A percentile compares a stretch with the other conserved stretches of the same genome.
Conservation (phyloP, 2,329 filamentous ascomycete genomes). For the Scleromitrula shiraiana region DNA sequence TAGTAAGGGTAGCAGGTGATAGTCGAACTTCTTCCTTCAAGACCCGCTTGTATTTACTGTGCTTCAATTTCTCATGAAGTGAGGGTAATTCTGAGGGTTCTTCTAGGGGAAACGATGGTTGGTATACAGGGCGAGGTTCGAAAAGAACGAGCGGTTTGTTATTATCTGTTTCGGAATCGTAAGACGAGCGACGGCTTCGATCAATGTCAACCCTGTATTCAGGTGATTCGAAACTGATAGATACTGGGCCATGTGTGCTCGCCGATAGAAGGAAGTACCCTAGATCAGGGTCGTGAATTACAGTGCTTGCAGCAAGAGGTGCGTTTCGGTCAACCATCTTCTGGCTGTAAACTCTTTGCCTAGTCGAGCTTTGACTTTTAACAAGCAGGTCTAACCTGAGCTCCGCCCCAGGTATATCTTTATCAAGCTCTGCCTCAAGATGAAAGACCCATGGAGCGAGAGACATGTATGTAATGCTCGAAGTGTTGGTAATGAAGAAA, state of each 20-base stretch:
- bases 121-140: slow-evolving; percentile 59
- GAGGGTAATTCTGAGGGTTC: slow-evolving; percentile 46
- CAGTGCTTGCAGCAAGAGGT: slow-evolving; percentile 45
- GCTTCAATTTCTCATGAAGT: slow-evolving; percentile 48
- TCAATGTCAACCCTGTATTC: slow-evolving; percentile 42
- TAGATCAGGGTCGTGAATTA: slow-evolving; percentile 52
- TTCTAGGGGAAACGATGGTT: slow-evolving; percentile 53
- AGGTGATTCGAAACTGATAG: slow-evolving; percentile 51
- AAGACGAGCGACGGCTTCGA: slow-evolving; percentile 36
- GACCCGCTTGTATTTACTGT: slow-evolving; percentile 51
- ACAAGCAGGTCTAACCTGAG: slow-evolving; percentile 54
- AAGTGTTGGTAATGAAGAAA: slow-evolving; percentile 55
- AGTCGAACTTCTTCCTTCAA: slow-evolving; percentile 62
- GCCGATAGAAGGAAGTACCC: slow-evolving; percentile 56
- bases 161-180: slow-evolving; percentile 31
- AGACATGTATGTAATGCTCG: slow-evolving; percentile 52
- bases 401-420: slow-evolving; percentile 50
- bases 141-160: slow-evolving; percentile 45
- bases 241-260: slow-evolving; percentile 49
- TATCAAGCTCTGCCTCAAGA: slow-evolving; percentile 52
- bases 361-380: slow-evolving; percentile 46
- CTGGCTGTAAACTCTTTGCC: slow-evolving; percentile 51
- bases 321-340: slow-evolving; percentile 36
- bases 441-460: slow-evolving; percentile 56
- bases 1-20: slow-evolving; percentile 60